Evolutionary conservation across 139 green algal genomes (phyloP), one percentile per base, ranked within the genome.

Genomic region (Mesotaenium endlicherianum): DNA sequence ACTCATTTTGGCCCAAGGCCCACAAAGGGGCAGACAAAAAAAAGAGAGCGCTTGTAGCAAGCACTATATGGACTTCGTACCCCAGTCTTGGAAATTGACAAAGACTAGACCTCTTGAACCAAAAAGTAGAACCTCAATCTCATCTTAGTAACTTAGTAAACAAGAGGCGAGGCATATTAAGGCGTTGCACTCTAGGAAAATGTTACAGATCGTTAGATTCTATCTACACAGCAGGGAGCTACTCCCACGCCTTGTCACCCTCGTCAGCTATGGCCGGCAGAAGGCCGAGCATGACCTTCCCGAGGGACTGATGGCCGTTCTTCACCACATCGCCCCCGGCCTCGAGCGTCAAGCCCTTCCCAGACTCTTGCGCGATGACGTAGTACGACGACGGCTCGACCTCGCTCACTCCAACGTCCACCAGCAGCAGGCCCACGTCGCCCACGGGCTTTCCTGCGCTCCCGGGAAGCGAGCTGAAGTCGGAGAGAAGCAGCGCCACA

Each of bases 401-500:
- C 41, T 6, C 11, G 41, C 36, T 72, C 5, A 5, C 11, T 72
- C 8, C 60, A 36, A 36, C 5, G 60, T 72, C 60, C 11, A 72
- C 60, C 5, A 72, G 36, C 60, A 72, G 11, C 11, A 72, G 11
- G 11, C 8, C 6, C 41, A 38, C 36, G 20, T 72, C 60, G 17
- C 36, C 11, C 17, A 38, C 17, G 8, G 5, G 17, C 20, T 34
- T 26, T 6, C 41, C 20, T 38, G 41, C 60, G 20, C 41, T 14
- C 43, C 36, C 6, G 41, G 60, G 60, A 14, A 72, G 41, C 20
- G 8, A 47, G 60, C 11, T 5, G 8, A 11, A 36, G 5, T 72
- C 11, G 16, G 40, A 40, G 20, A 80, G 45, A 40, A 80, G 55
- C 50, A 85, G 44, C 26, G 69, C 80, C 20, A 86, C 75, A 26